Evolutionary conservation across 1,284 basidiomycete species (phyloP), one percentile per base, ranked within the genome.

Genomic region (Agroathelia rolfsii): DNA sequence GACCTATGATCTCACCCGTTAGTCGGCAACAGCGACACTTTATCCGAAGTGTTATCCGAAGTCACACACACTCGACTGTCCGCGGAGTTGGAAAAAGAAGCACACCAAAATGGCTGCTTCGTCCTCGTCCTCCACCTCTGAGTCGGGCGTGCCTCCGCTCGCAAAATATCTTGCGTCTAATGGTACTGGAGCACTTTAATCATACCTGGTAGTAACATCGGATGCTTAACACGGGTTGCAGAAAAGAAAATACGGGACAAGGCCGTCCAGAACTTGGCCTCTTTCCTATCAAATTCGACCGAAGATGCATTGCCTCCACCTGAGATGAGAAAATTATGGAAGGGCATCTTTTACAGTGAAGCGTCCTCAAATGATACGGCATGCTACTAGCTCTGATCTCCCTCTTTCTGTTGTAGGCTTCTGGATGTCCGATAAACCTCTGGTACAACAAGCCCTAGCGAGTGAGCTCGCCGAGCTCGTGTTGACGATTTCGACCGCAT

Each of bases 361-460:
- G 60, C 3, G n/a, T 30, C 35, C 18, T n/a, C n/a, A n/a, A n/a
- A n/a, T n/a, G n/a, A n/a, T n/a, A n/a, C 21, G 3, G 36, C 12
- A 31, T 31, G 27, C 9, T 25, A 24, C 20, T 23, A 15, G 20
- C 19, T 30, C 15, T 5, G n/a, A 13, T 23, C 17, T 22, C 28
- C 5, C 24, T 5, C 20, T 9, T 18, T 24, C 25, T 29, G 8
- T 29, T 4, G 1, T 37, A 93, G 89, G 90, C 51, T 97, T 94
- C 58, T 98, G 93, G 93, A 97, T 97, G 92, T 96, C 90, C 3
- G 94, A 98, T 62, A 98, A 98, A 55, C 93, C 94, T 5, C 67
- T 94, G 3, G 82, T 98, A 4, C 94, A 98, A 53, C 95, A 98
- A 56, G 78, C 78, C 3, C 71, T 98, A 5, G 90, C 94, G 0